phyloP scores from a whole-genome alignment of 2,329 filamentous ascomycete species.

The Ceratocystis cacaofunesta region DNA sequence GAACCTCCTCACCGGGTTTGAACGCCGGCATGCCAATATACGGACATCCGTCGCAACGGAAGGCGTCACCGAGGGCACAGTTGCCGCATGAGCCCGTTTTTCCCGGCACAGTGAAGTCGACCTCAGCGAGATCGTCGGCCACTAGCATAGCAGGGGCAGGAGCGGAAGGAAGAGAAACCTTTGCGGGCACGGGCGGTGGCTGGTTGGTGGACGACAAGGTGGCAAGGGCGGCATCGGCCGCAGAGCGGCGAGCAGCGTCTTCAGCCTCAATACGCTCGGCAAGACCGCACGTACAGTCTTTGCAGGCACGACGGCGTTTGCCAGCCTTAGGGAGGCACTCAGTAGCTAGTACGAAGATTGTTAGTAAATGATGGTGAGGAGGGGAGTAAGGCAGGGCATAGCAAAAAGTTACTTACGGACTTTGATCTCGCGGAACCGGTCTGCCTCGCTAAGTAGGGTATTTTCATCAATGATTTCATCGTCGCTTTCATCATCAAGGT shows the following conservation, averaged over 20 bases:
- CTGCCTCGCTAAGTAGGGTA: slow-evolving; percentile 68
- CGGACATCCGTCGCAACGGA: slow-evolving; percentile 57
- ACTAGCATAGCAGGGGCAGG: slow-evolving; percentile 43
- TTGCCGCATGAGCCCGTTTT: slow-evolving; percentile 92
- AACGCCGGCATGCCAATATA: slow-evolving; percentile 90
- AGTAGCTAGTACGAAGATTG: slow-evolving; percentile 38
- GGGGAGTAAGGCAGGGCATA: not conserved
- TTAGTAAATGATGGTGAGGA: slow-evolving; percentile 14
- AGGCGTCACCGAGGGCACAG: slow-evolving; percentile 84
- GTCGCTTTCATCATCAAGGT: slow-evolving; percentile 44
- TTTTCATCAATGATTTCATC: slow-evolving; percentile 90
- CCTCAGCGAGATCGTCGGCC: slow-evolving; percentile 65
- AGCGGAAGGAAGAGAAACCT: slow-evolving; percentile 27
- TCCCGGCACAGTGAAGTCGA: slow-evolving; percentile 95
- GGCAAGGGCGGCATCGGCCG: slow-evolving; percentile 50
- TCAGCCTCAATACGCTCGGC: slow-evolving; percentile 76
- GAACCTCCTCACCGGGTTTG: slow-evolving; percentile 90
- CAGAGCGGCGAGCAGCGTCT: slow-evolving; percentile 56
- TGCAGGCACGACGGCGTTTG: slow-evolving; percentile 85
- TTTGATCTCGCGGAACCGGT: slow-evolving; percentile 60
- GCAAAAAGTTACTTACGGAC: slow-evolving; percentile 49
- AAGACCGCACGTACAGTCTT: slow-evolving; percentile 93
- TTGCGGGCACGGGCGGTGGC: not conserved
- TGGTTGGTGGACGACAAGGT: not conserved
- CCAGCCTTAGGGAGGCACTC: slow-evolving; percentile 78